Percentiles rank a stretch among this genome's conserved stretches.
Conservation (phyloP, 306 rosid genomes). For the Quercus bicolor region DNA sequence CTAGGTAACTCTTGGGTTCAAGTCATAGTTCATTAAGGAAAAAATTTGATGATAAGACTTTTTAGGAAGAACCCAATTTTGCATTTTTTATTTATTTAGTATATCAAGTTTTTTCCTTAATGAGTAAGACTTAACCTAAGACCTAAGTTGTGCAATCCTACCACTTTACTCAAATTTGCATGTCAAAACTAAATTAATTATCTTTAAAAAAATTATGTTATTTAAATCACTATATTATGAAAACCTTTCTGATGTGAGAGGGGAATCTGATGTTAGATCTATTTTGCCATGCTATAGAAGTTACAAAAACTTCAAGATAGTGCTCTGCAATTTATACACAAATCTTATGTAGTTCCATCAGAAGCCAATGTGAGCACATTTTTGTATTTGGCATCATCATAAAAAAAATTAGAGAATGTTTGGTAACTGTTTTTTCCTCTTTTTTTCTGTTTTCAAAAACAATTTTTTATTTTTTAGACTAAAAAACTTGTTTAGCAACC, state of each 20-base stretch:
- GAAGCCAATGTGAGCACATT: background rate
- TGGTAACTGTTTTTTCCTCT: too few relatives aligned
- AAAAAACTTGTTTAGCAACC: too few relatives aligned
- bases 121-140: too few relatives aligned
- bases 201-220: background rate
- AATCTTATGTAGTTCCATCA: background rate
- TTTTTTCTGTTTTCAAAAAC: too few relatives aligned
- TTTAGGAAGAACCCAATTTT: background rate
- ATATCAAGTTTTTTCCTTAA: too few relatives aligned
- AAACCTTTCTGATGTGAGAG: background rate
- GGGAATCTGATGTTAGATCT: background rate
- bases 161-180: background rate
- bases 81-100: too few relatives aligned
- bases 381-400: background rate
- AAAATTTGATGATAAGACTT: background rate
- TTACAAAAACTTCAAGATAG: background rate
- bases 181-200: background rate
- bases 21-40: background rate
- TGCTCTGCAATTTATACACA: background rate
- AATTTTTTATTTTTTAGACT: too few relatives aligned
- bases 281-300: background rate
- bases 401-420: background rate
- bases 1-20: background rate
- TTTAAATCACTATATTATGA: background rate
- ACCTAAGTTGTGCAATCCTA: too few relatives aligned